Evolutionary conservation across 2,329 filamentous ascomycete species (phyloP).

Genomic region (Zymoseptoria ardabiliae): DNA sequence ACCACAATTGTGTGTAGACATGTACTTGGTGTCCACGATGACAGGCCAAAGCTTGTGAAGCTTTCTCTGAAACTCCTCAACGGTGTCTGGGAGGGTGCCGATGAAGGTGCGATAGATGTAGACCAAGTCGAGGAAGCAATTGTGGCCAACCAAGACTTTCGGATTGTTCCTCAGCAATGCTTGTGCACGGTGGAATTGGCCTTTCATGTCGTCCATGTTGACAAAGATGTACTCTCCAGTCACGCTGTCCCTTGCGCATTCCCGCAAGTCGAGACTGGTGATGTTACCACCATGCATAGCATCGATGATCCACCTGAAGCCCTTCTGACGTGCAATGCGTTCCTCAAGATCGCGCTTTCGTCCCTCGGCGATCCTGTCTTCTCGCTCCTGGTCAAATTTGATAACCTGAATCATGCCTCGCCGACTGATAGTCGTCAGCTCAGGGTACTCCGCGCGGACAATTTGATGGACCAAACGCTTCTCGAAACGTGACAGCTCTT

Average conservation of each 20-base stretch:
- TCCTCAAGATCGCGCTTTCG: slow-evolving; percentile 34
- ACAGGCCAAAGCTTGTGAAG: slow-evolving; percentile 50
- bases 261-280: slow-evolving; percentile 30
- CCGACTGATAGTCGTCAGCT: slow-evolving; percentile 37
- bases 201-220: slow-evolving; percentile 30
- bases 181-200: slow-evolving; percentile 35
- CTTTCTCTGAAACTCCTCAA: slow-evolving; percentile 46
- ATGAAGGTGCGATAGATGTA: slow-evolving; percentile 59
- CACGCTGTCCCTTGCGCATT: slow-evolving; percentile 29
- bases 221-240: slow-evolving; percentile 31
- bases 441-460: slow-evolving; percentile 54
- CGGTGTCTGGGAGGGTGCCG: slow-evolving; percentile 46
- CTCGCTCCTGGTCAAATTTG: slow-evolving; percentile 36
- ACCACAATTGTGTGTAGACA: slow-evolving; percentile 51
- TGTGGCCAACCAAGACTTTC: slow-evolving; percentile 55
- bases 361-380: slow-evolving; percentile 34
- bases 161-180: slow-evolving; percentile 39
- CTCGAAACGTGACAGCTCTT: slow-evolving; percentile 50
- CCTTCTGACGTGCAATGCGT: slow-evolving; percentile 38
- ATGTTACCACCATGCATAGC: slow-evolving; percentile 36
- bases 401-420: slow-evolving; percentile 39
- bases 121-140: slow-evolving; percentile 56
- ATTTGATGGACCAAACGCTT: slow-evolving; percentile 60
- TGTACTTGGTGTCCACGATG: slow-evolving; percentile 57
- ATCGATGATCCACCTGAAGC: slow-evolving; percentile 46